A percentile compares a stretch with the other conserved stretches of the same genome.
Conservation (phyloP, 371 early-diverging fungal species). For the Syncephalastrum racemosum region DNA sequence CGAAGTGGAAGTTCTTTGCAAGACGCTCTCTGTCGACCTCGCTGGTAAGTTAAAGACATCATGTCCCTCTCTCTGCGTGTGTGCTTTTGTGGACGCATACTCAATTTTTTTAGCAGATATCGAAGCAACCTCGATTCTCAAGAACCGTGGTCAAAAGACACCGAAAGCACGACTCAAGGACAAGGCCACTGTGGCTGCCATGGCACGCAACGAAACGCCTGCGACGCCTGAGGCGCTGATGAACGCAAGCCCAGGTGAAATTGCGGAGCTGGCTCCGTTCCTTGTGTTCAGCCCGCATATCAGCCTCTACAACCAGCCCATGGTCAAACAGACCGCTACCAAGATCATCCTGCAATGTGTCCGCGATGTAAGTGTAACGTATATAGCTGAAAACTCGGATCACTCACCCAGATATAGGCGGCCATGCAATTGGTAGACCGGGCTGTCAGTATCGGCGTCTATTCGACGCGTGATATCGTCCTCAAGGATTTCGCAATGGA, state of each 20-base stretch:
- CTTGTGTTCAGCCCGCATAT: slow-evolving; percentile 72
- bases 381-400: neutral
- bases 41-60: slow-evolving; percentile 38
- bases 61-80: too few relatives aligned
- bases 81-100: slow-evolving; percentile 8
- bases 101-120: slow-evolving; percentile 50
- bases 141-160: slow-evolving; percentile 45
- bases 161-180: slow-evolving; percentile 40
- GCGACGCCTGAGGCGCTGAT: slow-evolving; percentile 13
- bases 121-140: slow-evolving; percentile 74
- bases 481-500: slow-evolving; percentile 94
- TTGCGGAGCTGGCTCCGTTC: slow-evolving; percentile 67
- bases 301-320: slow-evolving; percentile 79
- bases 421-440: slow-evolving; percentile 80
- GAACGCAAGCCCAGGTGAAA: slow-evolving; percentile 14
- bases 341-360: slow-evolving; percentile 89
- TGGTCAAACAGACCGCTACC: slow-evolving; percentile 78
- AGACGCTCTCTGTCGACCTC: slow-evolving; percentile 81
- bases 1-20: slow-evolving; percentile 97
- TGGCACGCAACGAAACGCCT: slow-evolving; percentile 11
- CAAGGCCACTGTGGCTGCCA: slow-evolving; percentile 17
- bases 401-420: neutral
- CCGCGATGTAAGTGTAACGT: slow-evolving; percentile 57
- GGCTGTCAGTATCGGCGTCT: slow-evolving; percentile 88
- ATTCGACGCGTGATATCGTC: slow-evolving; percentile 88